Percentiles rank a stretch among this genome's conserved stretches.
Evolutionary conservation across 2,329 filamentous ascomycete species (phyloP).

Genomic region (Colletotrichum simmondsii): DNA sequence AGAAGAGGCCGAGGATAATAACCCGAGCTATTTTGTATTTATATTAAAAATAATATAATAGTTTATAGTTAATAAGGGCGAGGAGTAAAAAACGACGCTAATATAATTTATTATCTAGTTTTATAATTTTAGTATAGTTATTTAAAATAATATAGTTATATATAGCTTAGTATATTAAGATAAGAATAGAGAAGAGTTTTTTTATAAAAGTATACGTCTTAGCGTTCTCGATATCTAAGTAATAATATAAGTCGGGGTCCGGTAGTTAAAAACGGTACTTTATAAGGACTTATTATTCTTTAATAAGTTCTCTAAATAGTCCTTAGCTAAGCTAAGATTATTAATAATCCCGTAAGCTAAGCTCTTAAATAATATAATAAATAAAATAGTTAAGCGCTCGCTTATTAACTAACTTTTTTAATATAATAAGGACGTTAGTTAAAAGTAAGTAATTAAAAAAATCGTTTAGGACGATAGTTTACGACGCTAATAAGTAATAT

Average conservation of each 20-base stretch:
- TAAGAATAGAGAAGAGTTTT: not conserved
- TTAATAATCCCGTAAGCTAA: too few species aligned
- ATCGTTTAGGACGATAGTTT: too few species aligned
- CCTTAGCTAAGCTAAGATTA: too few species aligned
- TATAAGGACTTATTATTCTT: too few species aligned
- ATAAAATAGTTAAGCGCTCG: rapidly evolving
- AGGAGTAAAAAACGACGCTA: not conserved
- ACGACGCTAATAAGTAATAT: too few species aligned
- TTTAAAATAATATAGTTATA: not conserved
- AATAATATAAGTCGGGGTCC: not conserved
- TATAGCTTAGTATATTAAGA: not conserved
- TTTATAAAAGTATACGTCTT: not conserved
- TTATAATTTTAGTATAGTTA: not conserved
- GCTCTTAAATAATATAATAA: too few species aligned
- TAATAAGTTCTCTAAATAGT: too few species aligned
- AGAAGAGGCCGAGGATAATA: not conserved
- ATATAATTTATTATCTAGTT: not conserved
- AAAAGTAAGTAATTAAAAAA: too few species aligned
- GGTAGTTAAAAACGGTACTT: not conserved
- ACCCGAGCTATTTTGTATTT: not conserved
- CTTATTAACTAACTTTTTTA: too few species aligned
- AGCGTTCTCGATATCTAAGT: not conserved
- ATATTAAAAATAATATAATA: not conserved
- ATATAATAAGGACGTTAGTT: too few species aligned
- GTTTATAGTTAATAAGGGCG: not conserved